These are phyloP conservation scores for Ilex asprella DNA, from an alignment of 257 asterid genomes.

Conservation along the genomic window DNA sequence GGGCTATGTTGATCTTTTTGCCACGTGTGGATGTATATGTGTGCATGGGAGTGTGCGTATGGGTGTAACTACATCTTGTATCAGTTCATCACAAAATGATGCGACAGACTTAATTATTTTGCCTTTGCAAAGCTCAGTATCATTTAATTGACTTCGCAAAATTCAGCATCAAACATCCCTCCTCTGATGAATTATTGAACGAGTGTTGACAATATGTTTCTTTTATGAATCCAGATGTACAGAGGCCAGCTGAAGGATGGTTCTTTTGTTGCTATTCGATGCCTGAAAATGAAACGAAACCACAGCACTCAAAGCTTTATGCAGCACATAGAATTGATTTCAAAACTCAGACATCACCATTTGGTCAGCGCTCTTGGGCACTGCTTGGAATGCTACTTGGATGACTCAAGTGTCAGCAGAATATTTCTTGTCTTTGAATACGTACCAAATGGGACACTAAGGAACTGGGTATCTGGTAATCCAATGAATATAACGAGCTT, in stretches of 20 bases:
- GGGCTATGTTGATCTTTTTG: too few species aligned
- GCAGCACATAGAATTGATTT: slow-evolving; percentile 69
- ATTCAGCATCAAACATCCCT: too few species aligned
- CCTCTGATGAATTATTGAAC: neutral
- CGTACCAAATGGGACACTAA: slow-evolving; percentile 71
- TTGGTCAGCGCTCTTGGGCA: slow-evolving; percentile 86
- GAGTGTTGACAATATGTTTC: slow-evolving; percentile 9
- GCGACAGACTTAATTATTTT: too few species aligned
- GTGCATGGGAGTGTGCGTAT: too few species aligned
- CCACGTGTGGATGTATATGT: too few species aligned
- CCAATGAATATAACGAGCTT: neutral
- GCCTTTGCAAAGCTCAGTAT: too few species aligned
- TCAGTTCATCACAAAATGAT: too few species aligned
- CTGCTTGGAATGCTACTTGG: slow-evolving; percentile 81
- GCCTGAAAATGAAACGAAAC: slow-evolving; percentile 57
- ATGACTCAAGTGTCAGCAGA: slow-evolving; percentile 79
- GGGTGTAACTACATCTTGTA: too few species aligned
- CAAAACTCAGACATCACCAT: slow-evolving; percentile 77
- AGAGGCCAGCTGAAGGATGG: slow-evolving; percentile 75
- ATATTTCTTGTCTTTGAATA: slow-evolving; percentile 73
- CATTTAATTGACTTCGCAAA: too few species aligned
- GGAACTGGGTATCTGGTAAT: slow-evolving; percentile 86
- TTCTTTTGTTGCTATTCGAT: slow-evolving; percentile 52
- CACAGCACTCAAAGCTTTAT: slow-evolving; percentile 49
- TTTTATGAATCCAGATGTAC: slow-evolving; percentile 47